phyloP scores from a whole-genome alignment of 2,329 filamentous ascomycete genomes.

The Ophioceras dolichostomum region DNA sequence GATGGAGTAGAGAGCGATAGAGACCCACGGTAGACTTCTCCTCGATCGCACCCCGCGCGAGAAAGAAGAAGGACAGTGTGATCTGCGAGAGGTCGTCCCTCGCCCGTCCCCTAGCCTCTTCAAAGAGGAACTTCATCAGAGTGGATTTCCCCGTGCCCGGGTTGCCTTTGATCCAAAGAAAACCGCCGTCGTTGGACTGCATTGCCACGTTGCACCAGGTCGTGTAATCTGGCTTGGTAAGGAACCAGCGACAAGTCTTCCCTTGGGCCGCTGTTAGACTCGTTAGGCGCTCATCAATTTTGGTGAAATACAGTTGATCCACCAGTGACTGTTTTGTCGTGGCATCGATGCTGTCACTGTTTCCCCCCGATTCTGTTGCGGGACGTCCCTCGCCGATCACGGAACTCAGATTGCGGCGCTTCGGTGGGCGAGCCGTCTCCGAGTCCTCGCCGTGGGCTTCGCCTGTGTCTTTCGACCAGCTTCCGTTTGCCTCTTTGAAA shows the following conservation, averaged over 20 bases:
- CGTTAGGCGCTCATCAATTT: constrained; percentile 2
- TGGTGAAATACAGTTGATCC: background rate
- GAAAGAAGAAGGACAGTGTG: constrained; percentile 32
- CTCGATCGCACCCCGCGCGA: constrained; percentile 25
- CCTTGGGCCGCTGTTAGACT: background rate
- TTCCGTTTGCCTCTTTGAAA: no score
- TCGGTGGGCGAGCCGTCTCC: no score
- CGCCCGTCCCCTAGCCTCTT: constrained; percentile 5
- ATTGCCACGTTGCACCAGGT: constrained; percentile 18
- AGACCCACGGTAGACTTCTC: constrained; percentile 31
- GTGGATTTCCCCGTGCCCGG: constrained; percentile 29
- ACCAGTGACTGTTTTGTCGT: background rate
- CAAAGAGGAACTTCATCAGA: constrained; percentile 24
- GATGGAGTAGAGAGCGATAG: constrained; percentile 30
- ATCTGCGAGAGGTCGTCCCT: constrained; percentile 1
- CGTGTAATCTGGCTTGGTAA: constrained; percentile 13
- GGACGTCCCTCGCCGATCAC: no score
- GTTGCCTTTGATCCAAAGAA: constrained; percentile 31
- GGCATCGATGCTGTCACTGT: background rate
- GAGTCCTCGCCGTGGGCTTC: no score
- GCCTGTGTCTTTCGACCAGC: no score
- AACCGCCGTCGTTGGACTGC: constrained; percentile 16
- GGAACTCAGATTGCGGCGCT: no score
- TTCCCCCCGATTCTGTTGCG: no score
- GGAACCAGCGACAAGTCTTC: constrained; percentile 9